Evolutionary conservation across 257 asterid species (phyloP).

Genomic region (Ehretia macrophylla): DNA sequence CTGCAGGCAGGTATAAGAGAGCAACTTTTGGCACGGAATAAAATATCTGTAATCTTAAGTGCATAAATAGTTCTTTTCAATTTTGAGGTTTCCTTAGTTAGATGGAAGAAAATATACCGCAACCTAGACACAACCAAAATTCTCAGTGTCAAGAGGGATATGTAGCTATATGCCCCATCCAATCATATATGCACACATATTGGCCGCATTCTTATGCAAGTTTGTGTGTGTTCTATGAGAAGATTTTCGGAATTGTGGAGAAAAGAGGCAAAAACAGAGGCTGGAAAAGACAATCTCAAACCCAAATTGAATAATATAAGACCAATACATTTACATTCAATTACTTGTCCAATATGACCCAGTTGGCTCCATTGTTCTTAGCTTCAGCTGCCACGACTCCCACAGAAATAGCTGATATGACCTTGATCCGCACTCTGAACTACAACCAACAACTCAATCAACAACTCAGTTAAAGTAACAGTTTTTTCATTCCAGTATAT

Average conservation of each 20-base stretch:
- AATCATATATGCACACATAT: not conserved
- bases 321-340: slow-evolving; percentile 42
- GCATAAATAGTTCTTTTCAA: too few species aligned
- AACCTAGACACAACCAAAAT: too few species aligned
- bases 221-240: not conserved
- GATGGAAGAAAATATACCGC: too few species aligned
- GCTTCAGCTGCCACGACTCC: slow-evolving; percentile 86
- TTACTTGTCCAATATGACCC: slow-evolving; percentile 96
- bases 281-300: not conserved
- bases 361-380: slow-evolving; percentile 49
- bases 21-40: too few species aligned
- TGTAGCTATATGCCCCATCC: not conserved
- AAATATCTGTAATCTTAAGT: too few species aligned
- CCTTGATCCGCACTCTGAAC: slow-evolving; percentile 82
- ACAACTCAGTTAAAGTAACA: not conserved
- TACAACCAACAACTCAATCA: slow-evolving; percentile 33
- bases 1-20: too few species aligned
- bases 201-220: not conserved
- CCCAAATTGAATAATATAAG: not conserved
- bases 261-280: not conserved
- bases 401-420: slow-evolving; percentile 49
- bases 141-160: too few species aligned
- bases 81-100: too few species aligned
- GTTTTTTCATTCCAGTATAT: not conserved
- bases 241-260: not conserved